phyloP scores from a whole-genome alignment of 1,139 yeast species.

The Hemisphaericaspora lyxosophila region DNA sequence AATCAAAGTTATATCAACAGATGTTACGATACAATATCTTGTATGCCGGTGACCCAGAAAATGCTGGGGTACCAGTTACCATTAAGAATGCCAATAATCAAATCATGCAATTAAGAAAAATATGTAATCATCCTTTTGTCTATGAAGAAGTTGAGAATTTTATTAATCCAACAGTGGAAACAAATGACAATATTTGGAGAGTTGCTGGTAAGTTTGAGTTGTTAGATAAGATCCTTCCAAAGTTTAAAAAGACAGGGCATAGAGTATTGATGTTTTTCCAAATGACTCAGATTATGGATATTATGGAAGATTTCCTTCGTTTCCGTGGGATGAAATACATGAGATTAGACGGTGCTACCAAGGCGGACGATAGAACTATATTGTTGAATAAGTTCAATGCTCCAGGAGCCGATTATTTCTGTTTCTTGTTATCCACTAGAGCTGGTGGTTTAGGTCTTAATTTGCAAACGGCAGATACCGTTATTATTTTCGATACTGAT shows the following conservation, averaged over 20 bases:
- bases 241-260: slow-evolving; percentile 72
- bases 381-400: slow-evolving; percentile 72
- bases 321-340: slow-evolving; percentile 63
- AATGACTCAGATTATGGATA: slow-evolving; percentile 88
- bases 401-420: slow-evolving; percentile 69
- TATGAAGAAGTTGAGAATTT: slow-evolving; percentile 91
- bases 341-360: slow-evolving; percentile 81
- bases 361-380: slow-evolving; percentile 76
- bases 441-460: slow-evolving; percentile 90
- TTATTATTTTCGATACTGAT: slow-evolving; percentile 83
- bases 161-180: slow-evolving; percentile 71
- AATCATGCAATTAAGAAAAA: slow-evolving; percentile 93
- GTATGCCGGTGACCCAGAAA: slow-evolving; percentile 55
- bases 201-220: slow-evolving; percentile 77
- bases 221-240: slow-evolving; percentile 71
- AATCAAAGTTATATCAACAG: slow-evolving; percentile 73
- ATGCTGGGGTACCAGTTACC: slow-evolving; percentile 48
- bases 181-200: slow-evolving; percentile 75
- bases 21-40: slow-evolving; percentile 71
- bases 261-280: slow-evolving; percentile 80
- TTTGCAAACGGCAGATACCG: slow-evolving; percentile 86
- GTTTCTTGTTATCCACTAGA: slow-evolving; percentile 78
- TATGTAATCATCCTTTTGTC: slow-evolving; percentile 97
- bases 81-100: slow-evolving; percentile 88
- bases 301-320: slow-evolving; percentile 81